phyloP scores from a whole-genome alignment of 2,329 filamentous ascomycete genomes.

The Bipolaris victoriae region DNA sequence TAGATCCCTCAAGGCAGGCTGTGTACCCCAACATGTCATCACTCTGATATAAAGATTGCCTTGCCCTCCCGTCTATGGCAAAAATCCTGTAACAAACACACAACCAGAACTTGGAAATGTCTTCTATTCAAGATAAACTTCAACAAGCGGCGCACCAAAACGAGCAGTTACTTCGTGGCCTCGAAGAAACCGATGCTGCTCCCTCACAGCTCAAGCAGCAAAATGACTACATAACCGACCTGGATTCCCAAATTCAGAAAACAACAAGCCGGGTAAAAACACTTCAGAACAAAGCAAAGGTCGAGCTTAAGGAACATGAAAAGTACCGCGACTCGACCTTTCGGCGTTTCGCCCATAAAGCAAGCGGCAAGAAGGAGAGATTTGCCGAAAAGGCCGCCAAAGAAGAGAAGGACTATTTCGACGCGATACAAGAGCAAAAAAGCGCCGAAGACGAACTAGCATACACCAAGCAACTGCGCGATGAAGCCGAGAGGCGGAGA shows the following conservation, averaged over 20 bases:
- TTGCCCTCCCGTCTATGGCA: neutral
- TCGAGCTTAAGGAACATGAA: slow-evolving; percentile 40
- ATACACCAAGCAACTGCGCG: slow-evolving; percentile 32
- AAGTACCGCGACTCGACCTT: slow-evolving; percentile 45
- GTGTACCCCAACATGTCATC: neutral
- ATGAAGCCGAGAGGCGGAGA: slow-evolving; percentile 32
- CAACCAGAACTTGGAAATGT: slow-evolving; percentile 17
- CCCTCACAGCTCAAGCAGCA: slow-evolving; percentile 42
- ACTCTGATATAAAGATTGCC: neutral
- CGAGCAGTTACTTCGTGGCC: slow-evolving; percentile 31
- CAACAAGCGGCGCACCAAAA: slow-evolving; percentile 37
- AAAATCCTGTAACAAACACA: neutral
- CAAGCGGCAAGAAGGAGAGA: slow-evolving; percentile 33
- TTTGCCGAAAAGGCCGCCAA: slow-evolving; percentile 44
- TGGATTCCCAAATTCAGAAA: slow-evolving; percentile 29
- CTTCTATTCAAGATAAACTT: slow-evolving; percentile 33
- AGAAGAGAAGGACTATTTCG: slow-evolving; percentile 46
- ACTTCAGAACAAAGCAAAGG: slow-evolving; percentile 26
- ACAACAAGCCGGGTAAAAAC: slow-evolving; percentile 26
- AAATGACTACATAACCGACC: slow-evolving; percentile 36
- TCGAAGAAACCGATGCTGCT: slow-evolving; percentile 39
- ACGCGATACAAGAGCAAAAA: slow-evolving; percentile 43
- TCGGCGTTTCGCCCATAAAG: slow-evolving; percentile 42
- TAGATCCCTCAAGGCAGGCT: slow-evolving; percentile 5
- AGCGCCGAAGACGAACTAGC: slow-evolving; percentile 39